Percentiles rank a stretch among this genome's conserved stretches.
Conservation (phyloP, 768 basidiomycete genomes). For the Russula abietina region DNA sequence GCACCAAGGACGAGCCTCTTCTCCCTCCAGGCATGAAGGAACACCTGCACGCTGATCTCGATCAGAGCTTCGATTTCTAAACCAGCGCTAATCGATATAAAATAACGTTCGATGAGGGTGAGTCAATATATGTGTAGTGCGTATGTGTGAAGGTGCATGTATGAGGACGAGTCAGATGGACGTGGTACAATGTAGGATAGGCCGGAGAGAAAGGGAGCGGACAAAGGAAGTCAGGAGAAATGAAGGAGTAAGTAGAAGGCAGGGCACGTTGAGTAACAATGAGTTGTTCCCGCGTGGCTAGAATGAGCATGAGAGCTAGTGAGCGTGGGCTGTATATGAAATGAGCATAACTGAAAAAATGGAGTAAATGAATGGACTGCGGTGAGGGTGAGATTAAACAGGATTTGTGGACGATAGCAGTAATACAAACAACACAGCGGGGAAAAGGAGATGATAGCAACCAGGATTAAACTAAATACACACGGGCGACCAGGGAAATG, state of each 20-base stretch:
- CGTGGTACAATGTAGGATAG: slow-evolving; percentile 10
- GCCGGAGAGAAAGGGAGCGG: neutral
- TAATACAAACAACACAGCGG: slow-evolving; percentile 3
- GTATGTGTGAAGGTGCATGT: neutral
- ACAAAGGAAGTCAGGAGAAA: neutral
- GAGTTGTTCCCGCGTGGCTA: neutral
- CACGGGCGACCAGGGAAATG: neutral
- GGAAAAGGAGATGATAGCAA: neutral
- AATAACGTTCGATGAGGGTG: neutral
- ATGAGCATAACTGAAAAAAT: neutral
- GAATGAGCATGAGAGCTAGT: neutral
- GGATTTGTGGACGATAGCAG: neutral
- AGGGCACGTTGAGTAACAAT: neutral
- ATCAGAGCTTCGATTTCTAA: slow-evolving; percentile 81
- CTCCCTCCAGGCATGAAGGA: slow-evolving; percentile 89
- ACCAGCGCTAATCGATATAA: neutral
- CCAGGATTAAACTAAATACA: neutral
- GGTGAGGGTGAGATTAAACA: neutral
- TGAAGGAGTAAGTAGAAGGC: neutral
- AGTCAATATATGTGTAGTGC: neutral
- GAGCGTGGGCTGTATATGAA: neutral
- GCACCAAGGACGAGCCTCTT: slow-evolving; percentile 51
- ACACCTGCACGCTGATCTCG: slow-evolving; percentile 77
- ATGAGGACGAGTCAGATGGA: neutral
- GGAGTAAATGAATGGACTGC: neutral